Conservation (phyloP, 2,329 filamentous ascomycete species). For the Ophiocordyceps australis region DNA sequence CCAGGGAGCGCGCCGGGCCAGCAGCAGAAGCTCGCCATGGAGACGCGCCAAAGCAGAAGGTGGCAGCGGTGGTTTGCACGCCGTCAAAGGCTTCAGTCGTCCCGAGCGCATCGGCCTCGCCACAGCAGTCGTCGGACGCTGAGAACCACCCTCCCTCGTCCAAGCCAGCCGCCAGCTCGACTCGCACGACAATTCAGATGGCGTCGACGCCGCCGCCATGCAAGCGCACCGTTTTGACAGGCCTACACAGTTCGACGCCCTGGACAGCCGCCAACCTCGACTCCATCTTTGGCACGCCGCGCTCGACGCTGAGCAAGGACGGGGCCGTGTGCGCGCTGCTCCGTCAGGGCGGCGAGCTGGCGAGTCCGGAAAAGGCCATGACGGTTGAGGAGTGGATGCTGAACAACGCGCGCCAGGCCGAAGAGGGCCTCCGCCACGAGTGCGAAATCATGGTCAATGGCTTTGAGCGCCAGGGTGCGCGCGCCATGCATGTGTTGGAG, state of each 20-base stretch:
- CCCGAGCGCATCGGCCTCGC: no score
- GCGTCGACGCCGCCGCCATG: constrained; percentile 32
- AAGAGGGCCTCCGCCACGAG: constrained; percentile 60
- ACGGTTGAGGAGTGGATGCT: constrained; percentile 87
- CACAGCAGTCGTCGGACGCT: constrained; percentile 61
- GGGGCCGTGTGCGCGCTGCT: constrained; percentile 31
- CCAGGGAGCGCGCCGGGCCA: no score
- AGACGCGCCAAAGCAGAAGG: no score
- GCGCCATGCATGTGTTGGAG: constrained; percentile 62
- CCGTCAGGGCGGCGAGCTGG: constrained; percentile 41
- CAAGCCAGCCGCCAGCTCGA: constrained; percentile 28
- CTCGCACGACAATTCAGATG: constrained; percentile 27
- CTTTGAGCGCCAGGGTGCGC: constrained; percentile 70
- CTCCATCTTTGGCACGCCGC: constrained; percentile 35
- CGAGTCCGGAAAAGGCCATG: constrained; percentile 69
- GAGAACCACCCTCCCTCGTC: constrained; percentile 65
- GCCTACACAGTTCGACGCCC: constrained; percentile 35
- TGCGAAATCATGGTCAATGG: constrained; percentile 67
- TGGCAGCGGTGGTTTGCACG: no score
- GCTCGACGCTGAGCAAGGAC: constrained; percentile 28
- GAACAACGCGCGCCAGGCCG: constrained; percentile 61
- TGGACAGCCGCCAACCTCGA: constrained; percentile 72
- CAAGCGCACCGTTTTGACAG: constrained; percentile 36
- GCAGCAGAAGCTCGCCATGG: no score
- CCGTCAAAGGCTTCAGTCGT: constrained; percentile 19